Conservation (phyloP, 2,329 filamentous ascomycete genomes). For the Neofusicoccum sp. region DNA sequence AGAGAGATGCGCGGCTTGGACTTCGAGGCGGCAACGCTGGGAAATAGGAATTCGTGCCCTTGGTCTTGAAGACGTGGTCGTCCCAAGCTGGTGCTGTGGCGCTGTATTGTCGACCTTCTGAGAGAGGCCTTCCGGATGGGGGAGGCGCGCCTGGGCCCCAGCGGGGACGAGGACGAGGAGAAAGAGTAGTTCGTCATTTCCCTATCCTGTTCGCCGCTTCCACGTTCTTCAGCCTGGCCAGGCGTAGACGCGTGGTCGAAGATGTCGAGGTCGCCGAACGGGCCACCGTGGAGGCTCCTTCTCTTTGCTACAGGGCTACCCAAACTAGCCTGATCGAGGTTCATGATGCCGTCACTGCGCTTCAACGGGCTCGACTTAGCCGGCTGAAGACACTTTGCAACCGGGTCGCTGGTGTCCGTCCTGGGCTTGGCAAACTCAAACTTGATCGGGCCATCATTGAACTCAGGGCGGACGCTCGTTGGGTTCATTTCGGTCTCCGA, state of each 20-base stretch:
- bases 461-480: conserved; percentile 28
- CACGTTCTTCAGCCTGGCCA: conserved; percentile 21
- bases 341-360: conserved; percentile 87
- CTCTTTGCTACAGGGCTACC: conserved; percentile 89
- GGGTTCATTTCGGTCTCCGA: conserved; percentile 43
- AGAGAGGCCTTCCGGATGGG: conserved; percentile 60
- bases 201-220: conserved; percentile 26
- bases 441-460: conserved; percentile 47
- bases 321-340: conserved; percentile 72
- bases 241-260: conserved; percentile 59
- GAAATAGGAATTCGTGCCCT: conserved; percentile 55
- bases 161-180: conserved; percentile 30
- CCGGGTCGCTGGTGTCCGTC: conserved; percentile 50
- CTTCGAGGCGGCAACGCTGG: conserved; percentile 54
- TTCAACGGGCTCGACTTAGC: conserved; percentile 80
- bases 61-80: conserved; percentile 40
- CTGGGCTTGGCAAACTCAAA: conserved; percentile 44
- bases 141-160: conserved; percentile 28
- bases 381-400: conserved; percentile 48
- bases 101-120: conserved; percentile 81
- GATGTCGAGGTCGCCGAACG: conserved; percentile 63
- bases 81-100: conserved; percentile 54
- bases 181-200: conserved; percentile 36
- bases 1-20: conserved; percentile 70
- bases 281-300: conserved; percentile 76